These are phyloP conservation scores for Pichia nakasei DNA, from an alignment of 805 yeast genomes.

Conservation along the genomic window DNA sequence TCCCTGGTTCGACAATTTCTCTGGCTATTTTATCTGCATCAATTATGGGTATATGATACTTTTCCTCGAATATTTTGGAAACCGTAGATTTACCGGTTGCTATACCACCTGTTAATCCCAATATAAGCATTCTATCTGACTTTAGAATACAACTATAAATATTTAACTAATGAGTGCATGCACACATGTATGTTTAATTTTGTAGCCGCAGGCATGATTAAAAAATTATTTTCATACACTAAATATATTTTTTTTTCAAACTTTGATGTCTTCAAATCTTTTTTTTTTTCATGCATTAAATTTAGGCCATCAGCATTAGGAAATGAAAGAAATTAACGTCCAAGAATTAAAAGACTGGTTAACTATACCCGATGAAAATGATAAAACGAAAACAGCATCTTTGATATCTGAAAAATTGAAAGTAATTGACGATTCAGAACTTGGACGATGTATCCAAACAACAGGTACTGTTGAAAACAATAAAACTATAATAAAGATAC, in stretches of 20 bases:
- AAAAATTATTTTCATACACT: too few relatives aligned
- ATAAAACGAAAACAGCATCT: not conserved
- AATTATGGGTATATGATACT: conserved; percentile 49
- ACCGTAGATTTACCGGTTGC: conserved; percentile 97
- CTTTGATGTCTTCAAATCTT: too few relatives aligned
- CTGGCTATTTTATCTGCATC: conserved; percentile 92
- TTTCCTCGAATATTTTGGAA: conserved; percentile 45
- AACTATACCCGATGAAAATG: not conserved
- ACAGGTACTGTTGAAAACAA: conserved; percentile 27
- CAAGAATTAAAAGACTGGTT: not conserved
- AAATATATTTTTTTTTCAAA: too few relatives aligned
- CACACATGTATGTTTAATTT: too few relatives aligned
- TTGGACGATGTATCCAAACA: conserved; percentile 62
- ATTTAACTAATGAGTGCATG: too few relatives aligned
- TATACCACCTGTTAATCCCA: conserved; percentile 97
- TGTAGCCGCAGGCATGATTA: too few relatives aligned
- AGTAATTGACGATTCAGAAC: conserved; percentile 32
- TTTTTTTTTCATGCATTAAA: too few relatives aligned
- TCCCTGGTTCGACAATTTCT: conserved; percentile 77
- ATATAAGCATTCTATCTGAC: conserved; percentile 54
- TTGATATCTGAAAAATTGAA: conserved; percentile 32
- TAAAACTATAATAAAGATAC: conserved; percentile 45
- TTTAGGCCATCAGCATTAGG: too few relatives aligned
- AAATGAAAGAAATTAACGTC: not conserved
- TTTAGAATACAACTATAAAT: too few relatives aligned